phyloP scores from a whole-genome alignment of 2,329 filamentous ascomycete genomes.

The Colletotrichum cereale region DNA sequence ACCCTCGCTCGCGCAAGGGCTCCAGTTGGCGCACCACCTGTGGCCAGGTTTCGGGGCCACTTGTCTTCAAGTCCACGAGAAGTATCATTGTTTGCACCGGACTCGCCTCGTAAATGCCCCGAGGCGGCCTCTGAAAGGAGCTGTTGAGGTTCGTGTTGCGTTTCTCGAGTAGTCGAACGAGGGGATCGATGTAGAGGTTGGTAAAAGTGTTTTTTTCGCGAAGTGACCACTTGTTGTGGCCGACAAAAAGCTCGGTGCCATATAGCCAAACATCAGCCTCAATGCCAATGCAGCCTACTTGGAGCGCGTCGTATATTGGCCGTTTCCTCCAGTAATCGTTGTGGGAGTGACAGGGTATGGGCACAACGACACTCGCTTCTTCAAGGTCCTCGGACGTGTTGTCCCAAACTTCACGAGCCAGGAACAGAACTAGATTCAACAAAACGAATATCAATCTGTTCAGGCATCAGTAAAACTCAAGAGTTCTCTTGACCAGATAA shows the following conservation, averaged over 20 bases:
- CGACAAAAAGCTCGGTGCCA: slow-evolving; percentile 68
- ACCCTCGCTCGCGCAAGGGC: slow-evolving; percentile 70
- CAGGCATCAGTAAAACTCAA: neutral
- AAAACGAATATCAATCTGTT: slow-evolving; percentile 33
- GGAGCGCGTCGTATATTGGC: slow-evolving; percentile 73
- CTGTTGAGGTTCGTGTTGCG: slow-evolving; percentile 60
- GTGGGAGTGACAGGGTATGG: slow-evolving; percentile 74
- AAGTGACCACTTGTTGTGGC: slow-evolving; percentile 70
- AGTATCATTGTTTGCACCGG: slow-evolving; percentile 69
- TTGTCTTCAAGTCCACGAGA: slow-evolving; percentile 78
- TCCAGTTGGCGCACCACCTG: slow-evolving; percentile 67
- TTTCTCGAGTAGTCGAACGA: slow-evolving; percentile 70
- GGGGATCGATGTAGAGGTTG: slow-evolving; percentile 73
- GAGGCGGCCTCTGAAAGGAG: slow-evolving; percentile 50
- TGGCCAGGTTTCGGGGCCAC: slow-evolving; percentile 63
- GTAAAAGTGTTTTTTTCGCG: slow-evolving; percentile 67
- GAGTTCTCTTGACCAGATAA: neutral
- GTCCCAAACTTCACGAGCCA: slow-evolving; percentile 34
- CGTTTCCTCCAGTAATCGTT: slow-evolving; percentile 78
- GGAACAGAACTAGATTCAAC: slow-evolving; percentile 35
- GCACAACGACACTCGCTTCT: slow-evolving; percentile 51
- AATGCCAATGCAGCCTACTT: slow-evolving; percentile 70
- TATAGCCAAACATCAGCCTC: slow-evolving; percentile 79
- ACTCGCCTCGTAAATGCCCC: slow-evolving; percentile 68
- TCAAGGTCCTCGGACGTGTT: slow-evolving; percentile 9